Percentiles rank a stretch among this genome's conserved stretches.
These are phyloP conservation scores for Penicillium tannophilum DNA, from an alignment of 495 filamentous ascomycete genomes.

Conservation along the genomic window DNA sequence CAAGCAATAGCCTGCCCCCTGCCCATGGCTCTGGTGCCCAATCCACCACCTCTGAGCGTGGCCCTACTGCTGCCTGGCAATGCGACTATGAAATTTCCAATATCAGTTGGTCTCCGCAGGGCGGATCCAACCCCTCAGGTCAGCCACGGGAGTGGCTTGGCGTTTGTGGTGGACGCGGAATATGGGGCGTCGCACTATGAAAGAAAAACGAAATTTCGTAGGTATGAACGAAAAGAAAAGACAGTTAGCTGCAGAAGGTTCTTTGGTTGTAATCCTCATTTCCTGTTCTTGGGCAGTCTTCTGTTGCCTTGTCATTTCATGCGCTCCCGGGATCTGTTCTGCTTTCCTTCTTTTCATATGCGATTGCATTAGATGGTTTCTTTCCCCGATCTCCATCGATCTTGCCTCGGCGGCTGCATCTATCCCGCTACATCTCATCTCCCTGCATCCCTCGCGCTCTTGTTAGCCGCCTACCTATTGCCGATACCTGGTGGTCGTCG, in stretches of 20 bases:
- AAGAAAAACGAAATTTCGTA: neutral
- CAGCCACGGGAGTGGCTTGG: slow-evolving; percentile 92
- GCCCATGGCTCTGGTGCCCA: slow-evolving; percentile 37
- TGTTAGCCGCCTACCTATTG: neutral
- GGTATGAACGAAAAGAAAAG: slow-evolving; percentile 1
- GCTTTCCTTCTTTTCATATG: neutral
- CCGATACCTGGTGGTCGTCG: neutral
- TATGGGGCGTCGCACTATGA: slow-evolving; percentile 84
- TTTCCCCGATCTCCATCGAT: slow-evolving; percentile 12
- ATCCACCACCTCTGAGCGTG: slow-evolving; percentile 49
- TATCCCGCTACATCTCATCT: neutral
- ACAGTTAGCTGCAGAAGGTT: neutral
- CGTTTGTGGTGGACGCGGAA: slow-evolving; percentile 84
- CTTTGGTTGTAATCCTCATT: neutral
- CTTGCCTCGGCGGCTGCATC: slow-evolving; percentile 7
- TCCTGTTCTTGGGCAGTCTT: neutral
- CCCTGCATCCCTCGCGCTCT: neutral
- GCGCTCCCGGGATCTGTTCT: slow-evolving; percentile 6
- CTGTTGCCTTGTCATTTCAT: slow-evolving; percentile 7
- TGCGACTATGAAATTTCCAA: slow-evolving; percentile 97
- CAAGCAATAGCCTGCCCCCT: slow-evolving; percentile 54
- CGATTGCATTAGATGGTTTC: slow-evolving; percentile 28
- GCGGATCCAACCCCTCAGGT: slow-evolving; percentile 57
- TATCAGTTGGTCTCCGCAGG: slow-evolving; percentile 89
- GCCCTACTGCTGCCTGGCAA: slow-evolving; percentile 83